Conservation (phyloP, 495 filamentous ascomycete species). For the Cercophora samala region DNA sequence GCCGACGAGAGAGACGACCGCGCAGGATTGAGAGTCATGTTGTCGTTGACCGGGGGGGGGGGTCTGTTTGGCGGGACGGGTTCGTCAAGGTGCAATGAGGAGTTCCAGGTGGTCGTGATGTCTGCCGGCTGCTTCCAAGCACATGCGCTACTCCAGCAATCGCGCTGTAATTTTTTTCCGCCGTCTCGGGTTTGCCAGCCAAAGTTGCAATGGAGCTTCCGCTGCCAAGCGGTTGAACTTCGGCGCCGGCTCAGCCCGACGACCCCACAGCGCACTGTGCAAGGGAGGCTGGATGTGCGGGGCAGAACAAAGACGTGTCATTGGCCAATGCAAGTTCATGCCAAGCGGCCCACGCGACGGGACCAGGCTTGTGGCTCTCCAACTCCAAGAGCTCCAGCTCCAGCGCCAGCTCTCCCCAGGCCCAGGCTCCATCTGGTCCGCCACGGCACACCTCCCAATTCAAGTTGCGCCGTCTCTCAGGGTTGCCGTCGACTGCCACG, state of each 20-base stretch:
- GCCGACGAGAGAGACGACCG: conserved; percentile 26
- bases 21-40: conserved; percentile 34
- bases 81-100: background rate
- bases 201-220: background rate
- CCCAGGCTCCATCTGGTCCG: background rate
- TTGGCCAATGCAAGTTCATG: background rate
- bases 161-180: conserved; percentile 8
- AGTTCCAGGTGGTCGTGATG: background rate
- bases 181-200: background rate
- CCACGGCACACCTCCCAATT: no score
- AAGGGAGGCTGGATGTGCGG: background rate
- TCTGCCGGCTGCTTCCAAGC: background rate
- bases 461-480: no score
- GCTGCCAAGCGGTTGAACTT: conserved; percentile 1
- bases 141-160: background rate
- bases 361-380: background rate
- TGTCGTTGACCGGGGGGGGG: background rate
- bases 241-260: background rate
- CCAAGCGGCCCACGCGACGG: background rate
- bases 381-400: background rate
- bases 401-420: background rate
- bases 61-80: background rate
- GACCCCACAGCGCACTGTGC: background rate
- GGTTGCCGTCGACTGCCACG: background rate
- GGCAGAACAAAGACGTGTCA: background rate